Evolutionary conservation across 805 yeast genomes (phyloP).

Genomic region (Kuraishia capsulata): DNA sequence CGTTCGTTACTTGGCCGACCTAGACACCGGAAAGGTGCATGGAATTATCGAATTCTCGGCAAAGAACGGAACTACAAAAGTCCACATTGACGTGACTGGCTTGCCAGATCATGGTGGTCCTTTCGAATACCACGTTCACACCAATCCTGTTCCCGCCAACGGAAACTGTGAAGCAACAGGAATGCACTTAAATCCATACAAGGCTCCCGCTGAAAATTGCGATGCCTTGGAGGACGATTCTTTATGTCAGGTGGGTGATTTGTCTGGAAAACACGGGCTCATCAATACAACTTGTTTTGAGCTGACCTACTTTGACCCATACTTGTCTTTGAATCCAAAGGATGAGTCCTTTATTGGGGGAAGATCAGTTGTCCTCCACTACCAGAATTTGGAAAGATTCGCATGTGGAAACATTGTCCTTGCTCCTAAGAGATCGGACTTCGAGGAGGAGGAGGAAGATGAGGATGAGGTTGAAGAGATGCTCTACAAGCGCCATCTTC

Average conservation of each 20-base stretch:
- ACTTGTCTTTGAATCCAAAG: slow-evolving; percentile 47
- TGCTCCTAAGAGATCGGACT: slow-evolving; percentile 16
- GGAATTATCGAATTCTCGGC: slow-evolving; percentile 55
- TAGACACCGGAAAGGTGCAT: slow-evolving; percentile 31
- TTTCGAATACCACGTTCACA: slow-evolving; percentile 62
- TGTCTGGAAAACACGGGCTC: slow-evolving; percentile 71
- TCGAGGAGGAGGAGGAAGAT: slow-evolving; percentile 12
- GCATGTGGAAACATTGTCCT: slow-evolving; percentile 54
- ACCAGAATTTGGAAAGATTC: slow-evolving; percentile 41
- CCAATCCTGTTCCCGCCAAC: slow-evolving; percentile 37
- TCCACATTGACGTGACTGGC: slow-evolving; percentile 63
- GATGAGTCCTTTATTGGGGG: slow-evolving; percentile 54
- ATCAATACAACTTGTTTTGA: slow-evolving; percentile 65
- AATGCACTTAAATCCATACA: slow-evolving; percentile 55
- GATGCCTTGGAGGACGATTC: slow-evolving; percentile 41
- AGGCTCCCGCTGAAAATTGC: slow-evolving; percentile 41
- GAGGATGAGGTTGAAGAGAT: slow-evolving; percentile 3
- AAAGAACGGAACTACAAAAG: slow-evolving; percentile 51
- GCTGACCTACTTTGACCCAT: slow-evolving; percentile 54
- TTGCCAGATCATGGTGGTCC: slow-evolving; percentile 62
- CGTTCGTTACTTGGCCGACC: slow-evolving; percentile 48
- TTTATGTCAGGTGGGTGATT: slow-evolving; percentile 63
- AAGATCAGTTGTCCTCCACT: slow-evolving; percentile 47
- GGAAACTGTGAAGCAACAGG: slow-evolving; percentile 49
- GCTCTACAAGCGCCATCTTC: neutral